Conservation (phyloP, 2,329 filamentous ascomycete species). For the Colletotrichum eremochloae region DNA sequence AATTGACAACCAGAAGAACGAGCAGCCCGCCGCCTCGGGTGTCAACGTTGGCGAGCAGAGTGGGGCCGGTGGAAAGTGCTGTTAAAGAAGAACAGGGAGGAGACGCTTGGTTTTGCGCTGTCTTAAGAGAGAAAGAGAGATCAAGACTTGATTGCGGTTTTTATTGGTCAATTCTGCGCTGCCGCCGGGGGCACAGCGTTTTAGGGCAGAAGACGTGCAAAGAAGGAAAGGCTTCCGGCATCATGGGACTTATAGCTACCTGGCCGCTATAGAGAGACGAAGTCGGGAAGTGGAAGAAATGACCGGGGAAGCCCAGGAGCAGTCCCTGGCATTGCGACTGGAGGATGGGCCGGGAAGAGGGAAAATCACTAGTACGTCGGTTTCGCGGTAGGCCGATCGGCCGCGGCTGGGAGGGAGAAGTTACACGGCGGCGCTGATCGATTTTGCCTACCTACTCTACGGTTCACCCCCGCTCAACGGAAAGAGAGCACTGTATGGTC, state of each 20-base stretch:
- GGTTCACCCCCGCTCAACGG: neutral
- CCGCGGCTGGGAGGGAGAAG: conserved; percentile 20
- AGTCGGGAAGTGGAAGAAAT: conserved; percentile 19
- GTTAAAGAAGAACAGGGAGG: conserved; percentile 62
- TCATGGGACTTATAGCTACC: conserved; percentile 12
- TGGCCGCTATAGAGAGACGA: conserved; percentile 6
- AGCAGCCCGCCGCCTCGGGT: conserved; percentile 68
- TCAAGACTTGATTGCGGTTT: conserved; percentile 22
- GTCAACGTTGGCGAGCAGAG: conserved; percentile 78
- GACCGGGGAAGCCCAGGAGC: conserved; percentile 4
- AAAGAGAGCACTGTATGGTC: conserved; percentile 30
- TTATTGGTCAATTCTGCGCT: conserved; percentile 33
- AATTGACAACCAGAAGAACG: conserved; percentile 89
- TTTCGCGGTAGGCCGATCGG: conserved; percentile 5
- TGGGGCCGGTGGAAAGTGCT: conserved; percentile 78
- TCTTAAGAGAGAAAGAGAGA: conserved; percentile 21
- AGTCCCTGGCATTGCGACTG: conserved; percentile 2
- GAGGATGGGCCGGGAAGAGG: neutral
- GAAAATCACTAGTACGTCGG: neutral
- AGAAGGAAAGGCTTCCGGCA: conserved; percentile 14
- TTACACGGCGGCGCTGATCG: conserved; percentile 12
- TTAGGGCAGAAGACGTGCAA: conserved; percentile 2
- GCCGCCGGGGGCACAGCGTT: conserved; percentile 19
- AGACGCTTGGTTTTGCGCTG: conserved; percentile 12
- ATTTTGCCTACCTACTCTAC: conserved; percentile 8